A percentile compares a stretch with the other conserved stretches of the same genome.
These are phyloP conservation scores for Phyllosticta citrichinensis DNA, from an alignment of 2,329 filamentous ascomycete genomes.

Conservation along the genomic window DNA sequence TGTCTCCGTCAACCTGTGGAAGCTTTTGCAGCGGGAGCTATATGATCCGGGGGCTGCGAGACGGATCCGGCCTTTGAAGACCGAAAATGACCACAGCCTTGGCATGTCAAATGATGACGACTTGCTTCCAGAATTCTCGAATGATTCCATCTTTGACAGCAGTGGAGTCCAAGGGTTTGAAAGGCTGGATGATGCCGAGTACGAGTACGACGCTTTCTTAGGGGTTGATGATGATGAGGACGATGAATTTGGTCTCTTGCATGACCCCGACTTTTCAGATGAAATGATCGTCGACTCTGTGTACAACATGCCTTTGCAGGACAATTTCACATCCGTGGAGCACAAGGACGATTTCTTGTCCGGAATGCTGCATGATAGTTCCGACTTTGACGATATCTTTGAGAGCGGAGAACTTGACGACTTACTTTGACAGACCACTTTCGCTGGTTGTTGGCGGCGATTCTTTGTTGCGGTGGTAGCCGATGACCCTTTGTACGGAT, in stretches of 20 bases:
- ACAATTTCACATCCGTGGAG: not conserved
- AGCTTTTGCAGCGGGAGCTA: conserved; percentile 4
- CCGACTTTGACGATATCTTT: not conserved
- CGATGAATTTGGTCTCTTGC: not conserved
- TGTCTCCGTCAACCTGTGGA: conserved; percentile 4
- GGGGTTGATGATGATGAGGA: not conserved
- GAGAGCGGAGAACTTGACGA: not conserved
- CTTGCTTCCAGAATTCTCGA: not conserved
- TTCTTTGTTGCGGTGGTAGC: not conserved
- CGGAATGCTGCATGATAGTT: not conserved
- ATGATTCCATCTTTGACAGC: not conserved
- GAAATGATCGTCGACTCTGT: not conserved
- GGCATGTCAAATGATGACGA: not conserved
- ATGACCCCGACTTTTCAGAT: not conserved
- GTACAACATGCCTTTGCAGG: not conserved
- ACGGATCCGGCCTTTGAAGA: conserved; percentile 6
- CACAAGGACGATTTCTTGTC: not conserved
- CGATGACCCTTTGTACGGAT: not conserved
- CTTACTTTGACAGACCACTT: not conserved
- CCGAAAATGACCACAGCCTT: not conserved
- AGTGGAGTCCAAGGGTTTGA: not conserved
- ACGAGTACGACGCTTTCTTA: not conserved
- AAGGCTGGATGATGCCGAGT: not conserved
- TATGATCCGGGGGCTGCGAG: conserved; percentile 7
- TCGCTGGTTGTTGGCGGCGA: not conserved